Conservation (phyloP, 805 yeast species). For the Torulaspora delbrueckii region DNA sequence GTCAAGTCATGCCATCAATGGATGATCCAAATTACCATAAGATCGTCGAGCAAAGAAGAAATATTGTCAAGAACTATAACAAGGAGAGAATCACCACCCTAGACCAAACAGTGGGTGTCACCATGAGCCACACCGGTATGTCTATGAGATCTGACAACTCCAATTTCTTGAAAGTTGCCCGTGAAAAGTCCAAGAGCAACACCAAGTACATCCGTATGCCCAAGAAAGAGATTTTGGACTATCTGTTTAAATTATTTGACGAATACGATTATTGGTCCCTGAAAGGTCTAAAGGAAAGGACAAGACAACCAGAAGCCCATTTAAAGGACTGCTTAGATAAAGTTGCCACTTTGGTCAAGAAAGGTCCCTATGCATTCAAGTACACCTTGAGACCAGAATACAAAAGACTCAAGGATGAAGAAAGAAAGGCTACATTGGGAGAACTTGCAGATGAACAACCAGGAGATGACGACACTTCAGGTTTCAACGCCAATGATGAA, state of each 20-base stretch:
- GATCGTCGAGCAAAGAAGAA: slow-evolving; percentile 54
- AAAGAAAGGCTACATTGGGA: slow-evolving; percentile 62
- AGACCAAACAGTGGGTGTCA: slow-evolving; percentile 79
- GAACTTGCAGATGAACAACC: slow-evolving; percentile 38
- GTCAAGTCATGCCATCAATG: slow-evolving; percentile 77
- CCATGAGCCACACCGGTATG: slow-evolving; percentile 82
- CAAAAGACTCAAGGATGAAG: slow-evolving; percentile 70
- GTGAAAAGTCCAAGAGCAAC: slow-evolving; percentile 44
- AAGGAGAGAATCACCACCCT: slow-evolving; percentile 62
- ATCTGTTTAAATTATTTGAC: slow-evolving; percentile 83
- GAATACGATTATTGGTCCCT: slow-evolving; percentile 96
- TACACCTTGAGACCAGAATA: slow-evolving; percentile 88
- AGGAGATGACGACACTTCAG: slow-evolving; percentile 10
- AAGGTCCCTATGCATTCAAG: slow-evolving; percentile 93
- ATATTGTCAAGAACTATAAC: slow-evolving; percentile 44
- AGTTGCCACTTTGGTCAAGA: slow-evolving; percentile 83
- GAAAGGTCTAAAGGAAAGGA: slow-evolving; percentile 88
- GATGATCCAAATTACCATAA: slow-evolving; percentile 65
- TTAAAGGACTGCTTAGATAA: slow-evolving; percentile 85
- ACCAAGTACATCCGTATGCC: slow-evolving; percentile 89
- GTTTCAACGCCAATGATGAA: slow-evolving; percentile 8
- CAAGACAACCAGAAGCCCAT: slow-evolving; percentile 92
- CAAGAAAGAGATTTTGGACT: slow-evolving; percentile 81
- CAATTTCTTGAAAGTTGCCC: slow-evolving; percentile 53
- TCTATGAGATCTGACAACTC: slow-evolving; percentile 70